Conservation (phyloP, 345 rosid genomes). For the Turnera subulata region DNA sequence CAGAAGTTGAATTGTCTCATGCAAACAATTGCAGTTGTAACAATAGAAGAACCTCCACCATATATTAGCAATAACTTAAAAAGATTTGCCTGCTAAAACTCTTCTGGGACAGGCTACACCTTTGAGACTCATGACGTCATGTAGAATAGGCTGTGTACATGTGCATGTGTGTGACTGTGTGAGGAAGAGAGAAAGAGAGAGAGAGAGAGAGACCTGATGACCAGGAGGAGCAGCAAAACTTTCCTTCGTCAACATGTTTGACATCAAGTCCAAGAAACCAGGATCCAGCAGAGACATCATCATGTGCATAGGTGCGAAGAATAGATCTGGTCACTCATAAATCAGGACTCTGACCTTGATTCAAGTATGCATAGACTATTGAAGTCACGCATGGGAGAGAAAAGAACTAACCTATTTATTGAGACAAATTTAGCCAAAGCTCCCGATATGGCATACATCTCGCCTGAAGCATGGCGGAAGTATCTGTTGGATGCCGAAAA, state of each 20-base stretch:
- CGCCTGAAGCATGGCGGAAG: conserved; percentile 79
- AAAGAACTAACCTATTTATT: conserved; percentile 53
- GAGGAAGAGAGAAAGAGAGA: not conserved
- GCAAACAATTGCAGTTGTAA: not conserved
- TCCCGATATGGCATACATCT: conserved; percentile 60
- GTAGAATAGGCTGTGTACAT: too few species aligned
- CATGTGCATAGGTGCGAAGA: conserved; percentile 65
- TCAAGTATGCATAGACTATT: too few species aligned
- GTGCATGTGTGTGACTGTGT: too few species aligned
- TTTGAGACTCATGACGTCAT: too few species aligned
- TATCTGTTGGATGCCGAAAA: conserved; percentile 36
- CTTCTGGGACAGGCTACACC: too few species aligned
- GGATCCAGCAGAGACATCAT: conserved; percentile 69
- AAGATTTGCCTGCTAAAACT: too few species aligned
- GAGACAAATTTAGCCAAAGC: conserved; percentile 68
- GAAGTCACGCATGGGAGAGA: not conserved
- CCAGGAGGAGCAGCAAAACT: conserved; percentile 82
- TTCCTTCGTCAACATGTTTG: conserved; percentile 56
- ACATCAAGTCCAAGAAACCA: conserved; percentile 64
- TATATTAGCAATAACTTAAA: too few species aligned
- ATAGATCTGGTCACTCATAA: conserved; percentile 39
- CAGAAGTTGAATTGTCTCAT: not conserved
- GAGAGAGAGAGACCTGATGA: conserved; percentile 48
- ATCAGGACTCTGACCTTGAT: not conserved
- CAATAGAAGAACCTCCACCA: too few species aligned